These are phyloP conservation scores for Mortierella sp. DNA, from an alignment of 371 early-diverging fungal genomes.

Conservation along the genomic window DNA sequence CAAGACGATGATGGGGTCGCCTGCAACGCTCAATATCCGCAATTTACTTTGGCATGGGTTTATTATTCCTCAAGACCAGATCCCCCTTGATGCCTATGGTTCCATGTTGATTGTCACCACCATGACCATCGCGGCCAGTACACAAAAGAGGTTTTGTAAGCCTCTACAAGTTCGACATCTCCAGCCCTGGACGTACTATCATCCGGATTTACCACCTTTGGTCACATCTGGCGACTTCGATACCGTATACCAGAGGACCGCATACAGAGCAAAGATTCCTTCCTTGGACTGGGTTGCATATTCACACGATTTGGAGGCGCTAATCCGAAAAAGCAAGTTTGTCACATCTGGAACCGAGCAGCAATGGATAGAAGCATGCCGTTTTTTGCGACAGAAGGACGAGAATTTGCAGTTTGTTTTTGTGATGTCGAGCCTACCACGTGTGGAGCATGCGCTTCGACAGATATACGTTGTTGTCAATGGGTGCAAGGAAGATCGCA, in stretches of 20 bases:
- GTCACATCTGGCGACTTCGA: conserved; percentile 6
- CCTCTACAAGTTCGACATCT: conserved; percentile 11
- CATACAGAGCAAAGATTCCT: neutral
- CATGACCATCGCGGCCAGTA: conserved; percentile 31
- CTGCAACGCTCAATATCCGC: conserved; percentile 47
- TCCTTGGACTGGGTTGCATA: neutral
- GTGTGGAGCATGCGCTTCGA: conserved; percentile 45
- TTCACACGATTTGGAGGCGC: neutral
- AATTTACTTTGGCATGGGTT: conserved; percentile 56
- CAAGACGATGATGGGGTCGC: conserved; percentile 46
- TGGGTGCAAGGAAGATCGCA: conserved; percentile 39
- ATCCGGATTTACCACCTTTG: neutral
- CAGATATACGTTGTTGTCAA: conserved; percentile 37
- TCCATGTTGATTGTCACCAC: conserved; percentile 39
- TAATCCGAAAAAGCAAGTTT: conserved; percentile 18
- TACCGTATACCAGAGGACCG: conserved; percentile 9
- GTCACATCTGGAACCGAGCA: conserved; percentile 21
- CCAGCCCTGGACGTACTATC: conserved; percentile 10
- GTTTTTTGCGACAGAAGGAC: neutral
- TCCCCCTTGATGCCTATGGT: conserved; percentile 44
- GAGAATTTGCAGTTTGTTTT: conserved; percentile 19
- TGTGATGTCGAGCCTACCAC: conserved; percentile 40
- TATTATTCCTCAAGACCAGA: conserved; percentile 24
- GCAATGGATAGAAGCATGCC: conserved; percentile 28
- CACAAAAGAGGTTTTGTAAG: neutral